Conservation (phyloP, 768 basidiomycete species). For the Cubamyces sp. region DNA sequence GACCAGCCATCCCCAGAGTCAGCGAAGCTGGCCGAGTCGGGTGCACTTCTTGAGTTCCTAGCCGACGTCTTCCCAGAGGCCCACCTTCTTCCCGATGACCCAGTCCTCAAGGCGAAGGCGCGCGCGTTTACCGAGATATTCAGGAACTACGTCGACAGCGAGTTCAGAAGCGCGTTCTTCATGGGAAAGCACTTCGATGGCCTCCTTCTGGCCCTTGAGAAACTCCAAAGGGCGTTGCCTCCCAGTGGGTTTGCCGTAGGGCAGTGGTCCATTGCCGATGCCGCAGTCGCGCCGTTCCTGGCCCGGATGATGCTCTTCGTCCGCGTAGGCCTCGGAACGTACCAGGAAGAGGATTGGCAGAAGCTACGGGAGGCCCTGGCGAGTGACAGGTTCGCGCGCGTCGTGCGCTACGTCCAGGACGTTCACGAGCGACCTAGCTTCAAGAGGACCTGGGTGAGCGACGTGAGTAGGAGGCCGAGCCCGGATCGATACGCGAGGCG, state of each 20-base stretch:
- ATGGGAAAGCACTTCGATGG: constrained; percentile 48
- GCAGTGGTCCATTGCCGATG: constrained; percentile 62
- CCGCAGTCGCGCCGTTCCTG: constrained; percentile 62
- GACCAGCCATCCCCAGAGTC: constrained; percentile 62
- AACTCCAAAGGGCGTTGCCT: constrained; percentile 53
- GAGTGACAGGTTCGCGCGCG: constrained; percentile 50
- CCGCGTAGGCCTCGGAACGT: constrained; percentile 55
- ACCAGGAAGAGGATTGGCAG: constrained; percentile 49
- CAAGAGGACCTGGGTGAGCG: constrained; percentile 51
- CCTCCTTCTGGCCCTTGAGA: constrained; percentile 47
- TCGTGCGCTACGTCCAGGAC: constrained; percentile 50
- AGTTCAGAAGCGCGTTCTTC: constrained; percentile 40
- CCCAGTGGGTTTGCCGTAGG: constrained; percentile 47
- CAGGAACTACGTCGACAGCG: constrained; percentile 46
- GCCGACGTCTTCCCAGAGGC: constrained; percentile 58
- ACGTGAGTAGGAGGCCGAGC: constrained; percentile 40
- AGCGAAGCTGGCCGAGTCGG: constrained; percentile 62
- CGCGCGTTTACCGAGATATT: constrained; percentile 64
- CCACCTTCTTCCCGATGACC: constrained; percentile 55
- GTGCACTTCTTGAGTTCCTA: constrained; percentile 66
- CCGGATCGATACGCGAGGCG: too few relatives aligned
- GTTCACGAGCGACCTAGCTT: constrained; percentile 56
- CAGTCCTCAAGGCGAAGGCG: constrained; percentile 56
- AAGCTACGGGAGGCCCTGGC: constrained; percentile 47
- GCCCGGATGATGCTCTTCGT: constrained; percentile 49